Evolutionary conservation across 345 rosid species (phyloP).

Genomic region (Raphanus sativus): DNA sequence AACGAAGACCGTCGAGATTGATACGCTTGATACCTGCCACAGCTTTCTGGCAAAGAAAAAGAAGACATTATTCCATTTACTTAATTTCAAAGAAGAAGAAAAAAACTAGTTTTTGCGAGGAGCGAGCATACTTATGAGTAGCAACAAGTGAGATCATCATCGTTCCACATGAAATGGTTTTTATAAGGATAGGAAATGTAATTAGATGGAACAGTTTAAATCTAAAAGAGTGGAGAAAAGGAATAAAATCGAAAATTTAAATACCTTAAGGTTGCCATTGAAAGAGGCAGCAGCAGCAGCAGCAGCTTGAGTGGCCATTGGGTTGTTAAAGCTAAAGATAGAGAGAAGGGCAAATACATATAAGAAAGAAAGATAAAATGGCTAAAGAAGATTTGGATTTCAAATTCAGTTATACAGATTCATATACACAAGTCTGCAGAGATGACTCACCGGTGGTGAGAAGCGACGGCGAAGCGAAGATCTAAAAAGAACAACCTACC

Average conservation of each 20-base stretch:
- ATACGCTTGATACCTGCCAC: conserved; percentile 89
- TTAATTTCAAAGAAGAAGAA: too few relatives aligned
- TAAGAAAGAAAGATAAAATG: too few relatives aligned
- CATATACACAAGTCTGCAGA: too few relatives aligned
- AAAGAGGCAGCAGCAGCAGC: conserved; percentile 1
- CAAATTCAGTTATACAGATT: too few relatives aligned
- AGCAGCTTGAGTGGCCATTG: not conserved
- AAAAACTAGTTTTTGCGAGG: too few relatives aligned
- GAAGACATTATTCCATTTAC: not conserved
- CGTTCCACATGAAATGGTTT: not conserved
- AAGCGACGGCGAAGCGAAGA: too few relatives aligned
- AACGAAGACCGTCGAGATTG: conserved; percentile 86
- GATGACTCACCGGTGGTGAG: too few relatives aligned
- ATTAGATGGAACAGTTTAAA: not conserved
- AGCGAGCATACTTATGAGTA: too few relatives aligned
- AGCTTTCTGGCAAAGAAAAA: conserved; percentile 67
- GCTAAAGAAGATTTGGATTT: too few relatives aligned
- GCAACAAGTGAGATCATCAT: not conserved
- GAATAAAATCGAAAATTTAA: not conserved
- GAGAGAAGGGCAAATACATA: not conserved
- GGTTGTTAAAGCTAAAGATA: not conserved
- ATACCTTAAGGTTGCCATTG: not conserved
- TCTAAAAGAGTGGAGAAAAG: not conserved
- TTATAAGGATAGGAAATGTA: not conserved
- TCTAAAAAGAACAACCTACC: too few relatives aligned